Evolutionary conservation across 2,329 filamentous ascomycete genomes (phyloP).

Genomic region (Mycogone perniciosa): DNA sequence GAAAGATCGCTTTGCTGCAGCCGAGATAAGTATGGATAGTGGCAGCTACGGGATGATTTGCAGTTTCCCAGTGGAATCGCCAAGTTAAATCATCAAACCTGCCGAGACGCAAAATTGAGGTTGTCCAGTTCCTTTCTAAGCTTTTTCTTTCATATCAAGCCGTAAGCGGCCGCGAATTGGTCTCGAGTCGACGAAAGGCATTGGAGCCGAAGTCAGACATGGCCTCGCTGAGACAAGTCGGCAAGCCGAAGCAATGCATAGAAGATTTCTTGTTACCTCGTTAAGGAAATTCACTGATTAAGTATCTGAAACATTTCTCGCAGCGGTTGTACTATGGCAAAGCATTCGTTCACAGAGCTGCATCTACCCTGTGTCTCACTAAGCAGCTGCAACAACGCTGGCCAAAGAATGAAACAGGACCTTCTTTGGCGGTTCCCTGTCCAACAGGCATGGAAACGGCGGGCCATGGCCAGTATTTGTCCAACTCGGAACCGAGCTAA

Average conservation of each 20-base stretch:
- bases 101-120: neutral
- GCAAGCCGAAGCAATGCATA: conserved; percentile 14
- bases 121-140: neutral
- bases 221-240: conserved; percentile 22
- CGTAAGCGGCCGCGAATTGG: neutral
- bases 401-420: conserved; percentile 19
- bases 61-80: conserved; percentile 6
- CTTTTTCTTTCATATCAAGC: neutral
- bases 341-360: conserved; percentile 17
- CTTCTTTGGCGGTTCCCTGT: conserved; percentile 24
- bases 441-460: conserved; percentile 23
- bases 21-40: too few species aligned
- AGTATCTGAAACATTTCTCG: conserved; percentile 27
- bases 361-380: conserved; percentile 17
- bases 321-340: conserved; percentile 20
- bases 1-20: neutral
- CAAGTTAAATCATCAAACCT: neutral
- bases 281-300: conserved; percentile 21
- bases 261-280: conserved; percentile 14
- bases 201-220: conserved; percentile 14
- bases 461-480: conserved; percentile 19
- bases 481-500: neutral
- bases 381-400: conserved; percentile 7
- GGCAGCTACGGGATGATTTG: neutral
- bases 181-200: conserved; percentile 1